Evolutionary conservation across 2,329 filamentous ascomycete species (phyloP), one percentile per base, ranked within the genome.

Genomic region (Helotiales sp.): DNA sequence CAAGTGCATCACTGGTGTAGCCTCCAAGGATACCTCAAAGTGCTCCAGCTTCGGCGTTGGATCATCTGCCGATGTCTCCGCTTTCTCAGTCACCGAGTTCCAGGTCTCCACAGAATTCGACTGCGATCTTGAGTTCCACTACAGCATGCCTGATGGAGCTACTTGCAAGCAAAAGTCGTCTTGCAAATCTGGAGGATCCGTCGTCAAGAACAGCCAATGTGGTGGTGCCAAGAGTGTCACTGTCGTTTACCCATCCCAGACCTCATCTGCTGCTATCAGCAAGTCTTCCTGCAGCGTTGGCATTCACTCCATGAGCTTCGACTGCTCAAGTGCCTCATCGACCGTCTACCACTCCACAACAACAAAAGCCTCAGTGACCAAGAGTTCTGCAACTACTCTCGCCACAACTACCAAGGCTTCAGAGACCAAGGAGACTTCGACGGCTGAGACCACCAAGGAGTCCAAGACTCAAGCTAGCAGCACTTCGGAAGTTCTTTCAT

Each of bases 201-300:
- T 81, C 47, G 80, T 97, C 68, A 77, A 84, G 76, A 97, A 97
- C 83, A 84, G 79, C 60, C 91, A 97, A 81, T 98, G 93, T 73
- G 93, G 92, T 83, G 93, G 93, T 75, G 93, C 93, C 64, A 91
- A 82, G 72, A 86, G 85, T 57, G 91, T 97, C 61, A 86, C 83
- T 54, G 86, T 97, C 72, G 76, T 86, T 72, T 85, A 80, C 74
- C 81, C 83, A 48, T 77, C 80, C 63, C 63, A 66, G 40, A 57
- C 59, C 31, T 31, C 52, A 8, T 74, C 83, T 58, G 84, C 87
- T 70, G 76, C 83, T 62, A 73, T 80, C 53, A 74, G 72, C 62
- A 79, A 81, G 69, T 71, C 77, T 59, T 80, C 49, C 76, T 95
- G 90, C 79, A 81, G 82, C 67, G 81, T 96, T 67, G 85, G 86